Evolutionary conservation across 306 rosid species (phyloP), one percentile per base, ranked within the genome.

Genomic region (Elaeagnus macrophylla): DNA sequence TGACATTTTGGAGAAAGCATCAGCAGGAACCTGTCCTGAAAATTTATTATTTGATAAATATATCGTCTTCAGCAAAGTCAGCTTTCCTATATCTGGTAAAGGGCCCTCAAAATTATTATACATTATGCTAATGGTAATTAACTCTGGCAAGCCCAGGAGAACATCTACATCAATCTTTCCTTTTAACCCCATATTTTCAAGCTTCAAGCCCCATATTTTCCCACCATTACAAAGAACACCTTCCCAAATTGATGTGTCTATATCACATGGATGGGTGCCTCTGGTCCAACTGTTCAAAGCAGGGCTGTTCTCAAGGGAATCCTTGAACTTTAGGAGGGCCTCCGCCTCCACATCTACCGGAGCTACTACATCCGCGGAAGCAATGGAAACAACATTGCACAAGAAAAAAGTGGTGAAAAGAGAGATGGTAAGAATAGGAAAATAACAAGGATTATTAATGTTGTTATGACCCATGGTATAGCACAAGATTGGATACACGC

Each of bases 11-110:
- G 49, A 51, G 53, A 93, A 93, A 5, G 59, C 18, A 2, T 62
- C 51, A 8, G 57, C 8, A 1, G 82, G 79, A 72, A 93, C 69
- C 13, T 32, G 60, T 12, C 96, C 94, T 0, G 85, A 76, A 49
- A 93, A 88, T n/a, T 60, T 70, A 40, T 93, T 93, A 10, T 68
- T 41, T 0, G 96, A 79, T 14, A 93, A 72, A 68, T 57, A 84
- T 51, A 84, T 0, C 1, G 90, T 15, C 51, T 81, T 93, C 42
- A 93, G 56, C 7, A 71, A 62, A 2, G 20, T 35, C 0, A 91
- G 54, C 16, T 66, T 67, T 53, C 60, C 61, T 0, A 84, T 7
- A 8, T 76, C 73, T 0, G 97, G 96, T 63, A 83, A 60, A 2
- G 72, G 6, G 10, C 75, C 72, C 0, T 80, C 76, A 7, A 91